Base-by-base conservation (phyloP, 2,329 filamentous ascomycete genomes). In the Moelleriella libera region DNA sequence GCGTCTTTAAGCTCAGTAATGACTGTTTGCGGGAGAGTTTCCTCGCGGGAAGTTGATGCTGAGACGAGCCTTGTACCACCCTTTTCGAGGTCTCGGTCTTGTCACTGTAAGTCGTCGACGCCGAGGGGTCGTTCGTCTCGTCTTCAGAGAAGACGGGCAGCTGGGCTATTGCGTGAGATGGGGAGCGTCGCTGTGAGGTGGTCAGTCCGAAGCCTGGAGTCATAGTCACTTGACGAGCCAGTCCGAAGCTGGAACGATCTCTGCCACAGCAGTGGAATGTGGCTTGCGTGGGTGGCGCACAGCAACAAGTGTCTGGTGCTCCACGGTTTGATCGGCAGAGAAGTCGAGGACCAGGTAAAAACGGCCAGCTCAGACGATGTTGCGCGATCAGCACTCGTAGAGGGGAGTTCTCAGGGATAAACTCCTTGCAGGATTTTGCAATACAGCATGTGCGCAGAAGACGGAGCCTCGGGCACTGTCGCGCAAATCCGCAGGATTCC, bases 41-140 rank as follows among this genome's bases (percentile, higher is more conserved):
- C 53, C 64, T 69, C 44, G 74, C 54, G 7, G 57, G 55, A 6
- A 71, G 65, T 42, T 70, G 65, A 54, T 68, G 75, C 55, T 66
- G 70, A 52, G 75, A 63, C 21, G 21, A 21, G 51, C 70, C 71
- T 52, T 72, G 70, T 56, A 74, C 74, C 53, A 74, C 70, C 53
- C 70, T 69, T 7, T 11, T 41, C 47, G 76, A 56, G 49, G 74
- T 60, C 47, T 76, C 71, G 51, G 71, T 66, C 28, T 69, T 54
- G 55, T 57, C 58, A 45, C 52, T 63, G 49, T 54, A 60, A 51
- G 56, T 55, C 54, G 57, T 51, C 45, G 51, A 50, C 42, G 42
- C 47, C 42, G 47, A 53, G 46, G 59, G 62, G 32, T 68, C 62
- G 53, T 74, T 70, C 53, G 62, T 57, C 48, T 70, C 66, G 49